Percentiles rank a stretch among this genome's conserved stretches.
phyloP scores from a whole-genome alignment of 2,329 filamentous ascomycete species.

The Ceratocystis harringtonii region DNA sequence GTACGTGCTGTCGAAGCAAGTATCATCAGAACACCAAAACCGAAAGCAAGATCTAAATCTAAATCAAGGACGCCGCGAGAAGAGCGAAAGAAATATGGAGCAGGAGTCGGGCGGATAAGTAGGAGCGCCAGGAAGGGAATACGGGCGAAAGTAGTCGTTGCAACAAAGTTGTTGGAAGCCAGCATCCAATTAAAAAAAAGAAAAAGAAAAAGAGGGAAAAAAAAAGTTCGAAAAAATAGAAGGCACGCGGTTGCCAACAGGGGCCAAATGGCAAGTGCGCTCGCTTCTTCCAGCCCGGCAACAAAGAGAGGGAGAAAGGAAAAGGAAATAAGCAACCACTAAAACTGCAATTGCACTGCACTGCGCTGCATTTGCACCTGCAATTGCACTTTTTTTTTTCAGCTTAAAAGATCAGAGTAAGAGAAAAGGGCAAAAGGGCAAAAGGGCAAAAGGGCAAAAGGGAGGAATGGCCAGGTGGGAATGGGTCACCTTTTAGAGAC shows the following conservation, averaged over 20 bases:
- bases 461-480: not conserved
- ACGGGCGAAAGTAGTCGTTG: slow-evolving; percentile 10
- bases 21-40: not conserved
- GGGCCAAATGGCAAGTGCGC: not conserved
- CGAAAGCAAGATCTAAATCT: no score
- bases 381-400: not conserved
- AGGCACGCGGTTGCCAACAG: not conserved
- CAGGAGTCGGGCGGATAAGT: not conserved
- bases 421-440: not conserved
- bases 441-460: no score
- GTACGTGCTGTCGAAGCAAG: not conserved
- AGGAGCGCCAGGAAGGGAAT: slow-evolving; percentile 3
- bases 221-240: not conserved
- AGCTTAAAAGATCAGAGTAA: not conserved
- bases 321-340: not conserved
- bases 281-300: no score
- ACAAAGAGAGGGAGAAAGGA: not conserved
- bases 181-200: slow-evolving; percentile 4
- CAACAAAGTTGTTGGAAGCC: not conserved
- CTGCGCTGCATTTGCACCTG: no score
- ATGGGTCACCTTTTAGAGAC: not conserved
- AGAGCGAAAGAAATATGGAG: no score
- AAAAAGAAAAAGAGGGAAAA: not conserved
- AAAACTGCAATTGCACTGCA: not conserved
- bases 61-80: no score